Percentiles rank a stretch among this genome's conserved stretches.
Conservation (phyloP, 352 stramenopile genomes). For the Phytophthora idaei region DNA sequence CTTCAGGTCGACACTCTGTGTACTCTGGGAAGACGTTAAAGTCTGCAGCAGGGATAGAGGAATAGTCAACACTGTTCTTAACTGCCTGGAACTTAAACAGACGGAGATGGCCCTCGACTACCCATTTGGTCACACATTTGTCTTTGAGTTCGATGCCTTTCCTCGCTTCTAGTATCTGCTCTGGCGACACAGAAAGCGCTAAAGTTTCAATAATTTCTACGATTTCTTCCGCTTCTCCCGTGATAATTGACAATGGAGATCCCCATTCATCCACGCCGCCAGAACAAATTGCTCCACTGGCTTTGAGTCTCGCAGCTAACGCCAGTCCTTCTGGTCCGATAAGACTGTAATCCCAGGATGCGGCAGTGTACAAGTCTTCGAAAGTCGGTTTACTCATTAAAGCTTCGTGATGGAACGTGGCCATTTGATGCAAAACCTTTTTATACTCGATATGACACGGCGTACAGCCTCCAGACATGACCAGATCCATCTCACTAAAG, state of each 20-base stretch:
- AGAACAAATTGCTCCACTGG: constrained; percentile 25
- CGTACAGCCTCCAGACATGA: constrained; percentile 34
- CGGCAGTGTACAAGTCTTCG: constrained; percentile 26
- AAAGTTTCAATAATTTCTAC: constrained; percentile 29
- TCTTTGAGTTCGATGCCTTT: constrained; percentile 20
- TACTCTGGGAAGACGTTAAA: constrained; percentile 39
- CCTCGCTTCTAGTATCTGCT: constrained; percentile 19
- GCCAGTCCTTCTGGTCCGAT: constrained; percentile 8
- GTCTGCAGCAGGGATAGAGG: constrained; percentile 35
- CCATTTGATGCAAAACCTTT: constrained; percentile 28
- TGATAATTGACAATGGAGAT: constrained; percentile 29
- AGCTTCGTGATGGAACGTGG: constrained; percentile 23
- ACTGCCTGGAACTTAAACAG: constrained; percentile 37
- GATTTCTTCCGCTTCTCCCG: constrained; percentile 20
- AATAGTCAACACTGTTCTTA: constrained; percentile 36
- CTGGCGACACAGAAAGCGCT: constrained; percentile 16
- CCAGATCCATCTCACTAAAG: constrained; percentile 30
- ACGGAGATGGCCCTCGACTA: constrained; percentile 19
- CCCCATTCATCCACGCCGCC: constrained; percentile 33
- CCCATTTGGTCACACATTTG: constrained; percentile 33
- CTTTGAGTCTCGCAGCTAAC: constrained; percentile 20
- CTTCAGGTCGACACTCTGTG: constrained; percentile 28
- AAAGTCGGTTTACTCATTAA: constrained; percentile 35
- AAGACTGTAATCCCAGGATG: constrained; percentile 24
- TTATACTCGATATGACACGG: constrained; percentile 23